phyloP scores from a whole-genome alignment of 805 yeast genomes.

The Wickerhamiella dianesei region DNA sequence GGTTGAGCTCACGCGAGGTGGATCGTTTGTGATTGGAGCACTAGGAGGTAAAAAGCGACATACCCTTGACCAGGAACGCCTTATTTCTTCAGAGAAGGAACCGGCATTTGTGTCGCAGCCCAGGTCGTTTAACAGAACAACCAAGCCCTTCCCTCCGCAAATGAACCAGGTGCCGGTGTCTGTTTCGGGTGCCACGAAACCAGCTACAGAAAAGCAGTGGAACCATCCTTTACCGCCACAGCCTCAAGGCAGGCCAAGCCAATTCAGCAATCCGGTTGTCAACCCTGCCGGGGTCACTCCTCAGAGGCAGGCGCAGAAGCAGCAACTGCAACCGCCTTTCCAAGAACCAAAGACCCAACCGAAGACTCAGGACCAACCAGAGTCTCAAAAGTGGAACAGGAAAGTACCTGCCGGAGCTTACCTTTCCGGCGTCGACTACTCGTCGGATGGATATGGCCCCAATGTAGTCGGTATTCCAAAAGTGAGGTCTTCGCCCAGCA shows the following conservation, averaged over 20 bases:
- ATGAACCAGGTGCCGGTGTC: not conserved
- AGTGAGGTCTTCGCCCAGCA: constrained; percentile 8
- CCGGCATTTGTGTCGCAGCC: not conserved
- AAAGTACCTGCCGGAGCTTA: constrained; percentile 23
- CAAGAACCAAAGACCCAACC: not conserved
- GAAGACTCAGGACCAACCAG: not conserved
- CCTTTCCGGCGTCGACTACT: constrained; percentile 17
- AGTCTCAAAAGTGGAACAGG: not conserved
- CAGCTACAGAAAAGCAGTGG: not conserved
- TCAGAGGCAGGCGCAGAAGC: not conserved
- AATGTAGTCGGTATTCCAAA: constrained; percentile 23
- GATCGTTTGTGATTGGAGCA: constrained; percentile 4
- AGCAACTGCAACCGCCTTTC: not conserved
- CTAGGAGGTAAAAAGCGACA: not conserved
- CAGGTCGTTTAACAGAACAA: not conserved
- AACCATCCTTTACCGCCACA: not conserved
- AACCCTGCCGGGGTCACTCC: too few relatives aligned
- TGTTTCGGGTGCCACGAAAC: not conserved
- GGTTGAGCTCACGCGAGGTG: constrained; percentile 3
- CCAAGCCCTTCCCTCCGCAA: not conserved
- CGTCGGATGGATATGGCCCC: constrained; percentile 17
- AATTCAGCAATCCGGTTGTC: not conserved
- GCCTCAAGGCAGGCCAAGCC: not conserved
- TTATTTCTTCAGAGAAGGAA: constrained; percentile 4
- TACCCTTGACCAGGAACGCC: constrained; percentile 14